Evolutionary conservation across 345 rosid genomes (phyloP), one percentile per base, ranked within the genome.

Genomic region (Boechera retrofracta): DNA sequence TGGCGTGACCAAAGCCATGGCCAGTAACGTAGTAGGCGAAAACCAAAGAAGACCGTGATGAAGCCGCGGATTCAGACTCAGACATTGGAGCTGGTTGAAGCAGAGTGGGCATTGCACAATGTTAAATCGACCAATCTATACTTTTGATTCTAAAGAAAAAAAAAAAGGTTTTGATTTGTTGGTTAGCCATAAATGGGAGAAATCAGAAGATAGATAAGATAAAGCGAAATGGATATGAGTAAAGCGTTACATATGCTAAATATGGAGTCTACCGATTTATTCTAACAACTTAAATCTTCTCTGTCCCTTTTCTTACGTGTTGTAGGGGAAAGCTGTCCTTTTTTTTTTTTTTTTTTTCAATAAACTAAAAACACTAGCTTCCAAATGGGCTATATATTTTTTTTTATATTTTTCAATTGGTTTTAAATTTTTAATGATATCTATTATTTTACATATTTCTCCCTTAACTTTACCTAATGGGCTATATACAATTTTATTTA

Each of bases 1-100:
- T 94, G 84, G 98, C 96, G 69, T 94, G 98, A 56, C 98, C 98
- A 79, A 94, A 91, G 11, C 98, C 98, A 76, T 91, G 98, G 18
- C 98, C 97, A 67, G 98, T 94, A 80, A 94, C 94, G 26, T 94
- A 91, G 76, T 91, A 94, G 31, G 98, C 97, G 61, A 94, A 91
- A 18, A 94, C 94, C 54, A 91, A 85, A 64, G 72, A 10, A 41
- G 63, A 9, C 12, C 26, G 28, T 24, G 73, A n/a, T 42, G 81
- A 59, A 16, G 33, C 36, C 3, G 35, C 1, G 35, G 64, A 62
- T 26, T 35, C 53, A 15, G 77, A 64, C 32, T 45, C 68, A 57
- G 77, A 15, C 77, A 78, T 72, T 56, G 77, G 64, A 73, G 64
- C 15, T 63, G 66, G 47, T 58, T 67, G 59, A 59, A 75, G 67